Base-by-base conservation (phyloP, 2,329 filamentous ascomycete species). In the Anthostomella pinea region DNA sequence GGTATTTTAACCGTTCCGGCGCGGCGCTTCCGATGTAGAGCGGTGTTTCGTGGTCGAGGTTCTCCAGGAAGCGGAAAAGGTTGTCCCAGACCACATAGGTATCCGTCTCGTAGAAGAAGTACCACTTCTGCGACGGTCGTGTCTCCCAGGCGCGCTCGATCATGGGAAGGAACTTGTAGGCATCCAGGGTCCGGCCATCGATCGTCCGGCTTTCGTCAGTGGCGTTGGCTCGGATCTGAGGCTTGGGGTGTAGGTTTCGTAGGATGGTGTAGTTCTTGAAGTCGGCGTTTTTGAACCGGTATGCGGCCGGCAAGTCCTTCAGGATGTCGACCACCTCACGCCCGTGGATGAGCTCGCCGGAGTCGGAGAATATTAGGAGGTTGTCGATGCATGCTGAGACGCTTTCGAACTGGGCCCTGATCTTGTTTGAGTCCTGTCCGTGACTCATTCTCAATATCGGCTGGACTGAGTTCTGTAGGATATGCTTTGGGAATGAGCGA, bases 141-240 rank as follows among this genome's bases (percentile, higher is more conserved):
- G 59, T 54, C 18, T 62, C 56, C 58, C 72, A 74, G 1, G 72
- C 68, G 18, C 67, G 58, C 39, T 75, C 69, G 4, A 78, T 59
- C 66, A 75, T 73, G 25, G 74, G 71, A 19, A 78, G 51, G 43
- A 77, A 77, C 53, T 78, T 78, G 64, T 69, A 78, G 51, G 73
- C 73, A 56, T 78, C 74, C 29, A 77, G 62, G 17, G 58, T 65
- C 74, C 74, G 77, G 2, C 72, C 72, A 25, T 55, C 60, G 43
- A 60, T 59, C 17, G 39, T 62, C 56, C 35, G 45, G 17, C 48
- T 59, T 10, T 38, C 29, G n/a, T 34, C 27, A n/a, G 32, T 13
- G 3, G 5, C 6, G 6, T 7, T 4, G 11, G 13, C 13, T 7
- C n/a, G 16, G 6, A 17, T 10, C 2, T 7, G 11, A 13, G 13